Conservation (phyloP, 495 filamentous ascomycete genomes). For the Neurospora sp. region DNA sequence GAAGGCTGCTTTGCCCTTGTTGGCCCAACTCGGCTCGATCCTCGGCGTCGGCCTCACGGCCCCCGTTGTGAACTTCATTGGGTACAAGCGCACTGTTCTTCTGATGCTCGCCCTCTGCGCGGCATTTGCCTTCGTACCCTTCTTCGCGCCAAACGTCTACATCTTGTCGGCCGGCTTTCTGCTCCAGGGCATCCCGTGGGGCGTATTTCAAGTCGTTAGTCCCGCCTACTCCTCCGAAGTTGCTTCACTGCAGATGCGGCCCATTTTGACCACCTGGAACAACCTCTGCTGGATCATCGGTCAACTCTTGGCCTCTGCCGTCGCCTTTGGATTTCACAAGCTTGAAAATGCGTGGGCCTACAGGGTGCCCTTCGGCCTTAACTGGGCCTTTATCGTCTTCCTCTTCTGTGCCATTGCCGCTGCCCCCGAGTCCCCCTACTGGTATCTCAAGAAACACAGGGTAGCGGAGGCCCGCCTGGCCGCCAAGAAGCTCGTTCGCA, state of each 20-base stretch:
- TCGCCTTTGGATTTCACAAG: conserved; percentile 42
- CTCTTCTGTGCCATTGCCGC: conserved; percentile 51
- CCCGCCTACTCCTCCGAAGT: conserved; percentile 53
- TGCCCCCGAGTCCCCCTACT: conserved; percentile 70
- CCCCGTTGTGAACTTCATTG: conserved; percentile 49
- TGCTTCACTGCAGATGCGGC: conserved; percentile 42
- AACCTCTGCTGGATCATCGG: conserved; percentile 64
- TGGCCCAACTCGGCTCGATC: conserved; percentile 32
- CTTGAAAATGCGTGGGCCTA: conserved; percentile 48
- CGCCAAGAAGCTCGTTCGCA: conserved; percentile 45
- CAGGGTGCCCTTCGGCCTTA: conserved; percentile 50
- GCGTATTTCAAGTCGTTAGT: conserved; percentile 45
- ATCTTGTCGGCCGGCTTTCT: conserved; percentile 56
- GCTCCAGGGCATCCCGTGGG: conserved; percentile 65
- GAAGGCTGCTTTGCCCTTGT: conserved; percentile 29
- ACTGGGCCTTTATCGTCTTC: conserved; percentile 60
- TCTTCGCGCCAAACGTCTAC: conserved; percentile 52
- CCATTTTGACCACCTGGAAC: conserved; percentile 56
- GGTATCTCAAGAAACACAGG: conserved; percentile 53
- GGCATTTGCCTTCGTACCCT: conserved; percentile 44
- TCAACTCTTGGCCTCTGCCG: conserved; percentile 50
- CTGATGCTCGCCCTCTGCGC: conserved; percentile 34
- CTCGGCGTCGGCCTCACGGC: conserved; percentile 56
- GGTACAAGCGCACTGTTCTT: conserved; percentile 47
- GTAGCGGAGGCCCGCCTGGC: conserved; percentile 35